A percentile compares a stretch with the other conserved stretches of the same genome.
Evolutionary conservation across 306 rosid genomes (phyloP).

Genomic region (Comarum palustre): DNA sequence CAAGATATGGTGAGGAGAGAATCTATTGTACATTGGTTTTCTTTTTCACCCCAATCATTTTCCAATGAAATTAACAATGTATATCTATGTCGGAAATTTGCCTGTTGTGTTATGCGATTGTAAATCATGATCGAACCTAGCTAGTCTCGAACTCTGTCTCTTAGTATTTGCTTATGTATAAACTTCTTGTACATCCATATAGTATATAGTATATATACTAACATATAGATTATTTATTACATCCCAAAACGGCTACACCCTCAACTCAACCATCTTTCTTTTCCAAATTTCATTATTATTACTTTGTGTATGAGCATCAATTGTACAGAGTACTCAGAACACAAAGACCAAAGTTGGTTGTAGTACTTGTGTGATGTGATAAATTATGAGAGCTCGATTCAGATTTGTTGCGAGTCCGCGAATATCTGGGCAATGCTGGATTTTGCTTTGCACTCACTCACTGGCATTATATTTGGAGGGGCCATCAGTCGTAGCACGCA

Average conservation of each 20-base stretch:
- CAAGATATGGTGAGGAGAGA: neutral
- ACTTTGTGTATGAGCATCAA: neutral
- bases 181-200: too few species aligned
- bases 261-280: constrained; percentile 17
- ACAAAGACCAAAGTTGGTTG: neutral
- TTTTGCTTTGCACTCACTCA: neutral
- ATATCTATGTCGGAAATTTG: neutral
- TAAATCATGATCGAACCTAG: neutral
- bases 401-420: neutral
- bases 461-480: neutral
- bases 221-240: too few species aligned
- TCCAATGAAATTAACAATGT: neutral
- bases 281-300: neutral
- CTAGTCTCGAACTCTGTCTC: neutral
- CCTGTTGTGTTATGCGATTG: neutral
- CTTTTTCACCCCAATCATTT: neutral
- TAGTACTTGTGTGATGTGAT: neutral
- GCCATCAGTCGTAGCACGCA: neutral
- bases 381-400: neutral
- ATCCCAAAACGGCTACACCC: constrained; percentile 1
- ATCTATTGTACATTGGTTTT: neutral
- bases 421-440: neutral
- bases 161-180: neutral
- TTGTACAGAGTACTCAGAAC: neutral
- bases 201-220: too few species aligned